Evolutionary conservation across 208 protist species (phyloP).

Genomic region (Leptomonas seymouri): DNA sequence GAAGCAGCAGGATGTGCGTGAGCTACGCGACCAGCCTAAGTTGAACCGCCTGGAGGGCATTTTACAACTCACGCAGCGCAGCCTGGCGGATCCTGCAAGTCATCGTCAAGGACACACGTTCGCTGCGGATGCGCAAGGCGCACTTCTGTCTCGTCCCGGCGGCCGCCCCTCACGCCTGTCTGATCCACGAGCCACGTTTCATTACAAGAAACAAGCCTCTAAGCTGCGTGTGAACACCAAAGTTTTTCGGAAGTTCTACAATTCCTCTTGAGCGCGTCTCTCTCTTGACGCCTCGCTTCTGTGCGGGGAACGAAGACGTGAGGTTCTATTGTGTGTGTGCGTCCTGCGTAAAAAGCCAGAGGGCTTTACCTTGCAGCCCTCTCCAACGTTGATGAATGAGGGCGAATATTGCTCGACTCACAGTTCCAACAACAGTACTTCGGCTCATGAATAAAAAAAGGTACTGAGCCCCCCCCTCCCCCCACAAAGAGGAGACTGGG

Average conservation of each 20-base stretch:
- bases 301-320: not conserved
- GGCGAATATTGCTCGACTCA: too few relatives aligned
- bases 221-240: conserved; percentile 32
- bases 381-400: too few relatives aligned
- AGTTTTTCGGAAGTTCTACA: conserved; percentile 54
- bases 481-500: too few relatives aligned
- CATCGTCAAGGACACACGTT: conserved; percentile 40
- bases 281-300: conserved; percentile 19
- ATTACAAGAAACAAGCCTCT: conserved; percentile 26
- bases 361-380: too few relatives aligned
- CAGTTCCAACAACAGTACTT: too few relatives aligned
- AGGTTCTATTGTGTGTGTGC: too few relatives aligned
- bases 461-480: too few relatives aligned
- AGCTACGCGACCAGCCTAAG: conserved; percentile 16
- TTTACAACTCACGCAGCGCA: conserved; percentile 37
- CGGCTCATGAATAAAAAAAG: too few relatives aligned
- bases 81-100: conserved; percentile 32
- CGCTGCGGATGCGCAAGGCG: conserved; percentile 37
- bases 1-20: conserved; percentile 24
- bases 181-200: conserved; percentile 43
- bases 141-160: conserved; percentile 65
- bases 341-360: too few relatives aligned
- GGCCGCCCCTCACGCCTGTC: conserved; percentile 41
- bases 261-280: conserved; percentile 26
- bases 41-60: conserved; percentile 47